Percentiles rank a stretch among this genome's conserved stretches.
Conservation (phyloP, 1,284 basidiomycete genomes). For the Mycena sp. region DNA sequence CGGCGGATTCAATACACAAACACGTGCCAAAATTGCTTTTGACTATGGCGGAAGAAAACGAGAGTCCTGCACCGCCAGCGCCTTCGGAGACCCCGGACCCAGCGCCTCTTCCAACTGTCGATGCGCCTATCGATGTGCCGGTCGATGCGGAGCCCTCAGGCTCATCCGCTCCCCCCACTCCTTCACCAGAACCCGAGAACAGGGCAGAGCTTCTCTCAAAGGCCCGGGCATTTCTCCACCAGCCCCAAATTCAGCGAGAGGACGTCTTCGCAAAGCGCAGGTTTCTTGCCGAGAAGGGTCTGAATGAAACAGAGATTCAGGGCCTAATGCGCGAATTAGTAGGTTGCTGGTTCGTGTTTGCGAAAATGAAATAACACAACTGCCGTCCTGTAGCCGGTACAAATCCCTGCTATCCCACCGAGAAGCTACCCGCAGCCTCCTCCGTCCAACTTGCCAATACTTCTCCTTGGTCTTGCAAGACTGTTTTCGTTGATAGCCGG, state of each 20-base stretch:
- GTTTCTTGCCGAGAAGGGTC: constrained; percentile 79
- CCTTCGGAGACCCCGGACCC: not conserved
- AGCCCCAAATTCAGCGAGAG: constrained; percentile 71
- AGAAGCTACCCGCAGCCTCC: constrained; percentile 76
- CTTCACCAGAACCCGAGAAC: constrained; percentile 22
- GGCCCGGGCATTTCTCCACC: constrained; percentile 70
- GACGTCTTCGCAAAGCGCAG: constrained; percentile 63
- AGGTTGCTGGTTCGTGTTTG: constrained; percentile 33
- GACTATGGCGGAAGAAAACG: constrained; percentile 7
- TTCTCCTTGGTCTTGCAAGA: constrained; percentile 68
- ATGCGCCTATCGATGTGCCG: not conserved
- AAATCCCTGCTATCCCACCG: constrained; percentile 60
- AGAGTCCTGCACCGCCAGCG: not conserved
- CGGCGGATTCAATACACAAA: not conserved
- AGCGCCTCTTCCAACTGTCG: not conserved
- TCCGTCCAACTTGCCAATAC: constrained; percentile 73
- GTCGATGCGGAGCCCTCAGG: not conserved
- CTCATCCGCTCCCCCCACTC: not conserved
- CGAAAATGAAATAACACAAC: constrained; percentile 20
- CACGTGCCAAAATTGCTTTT: not conserved
- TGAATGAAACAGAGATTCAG: constrained; percentile 68
- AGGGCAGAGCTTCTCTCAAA: constrained; percentile 60
- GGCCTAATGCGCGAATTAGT: constrained; percentile 67
- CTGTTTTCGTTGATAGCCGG: constrained; percentile 74
- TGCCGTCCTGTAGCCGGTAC: constrained; percentile 52